These are phyloP conservation scores for Pseudogymnoascus sp. DNA, from an alignment of 2,329 filamentous ascomycete genomes.

Conservation along the genomic window DNA sequence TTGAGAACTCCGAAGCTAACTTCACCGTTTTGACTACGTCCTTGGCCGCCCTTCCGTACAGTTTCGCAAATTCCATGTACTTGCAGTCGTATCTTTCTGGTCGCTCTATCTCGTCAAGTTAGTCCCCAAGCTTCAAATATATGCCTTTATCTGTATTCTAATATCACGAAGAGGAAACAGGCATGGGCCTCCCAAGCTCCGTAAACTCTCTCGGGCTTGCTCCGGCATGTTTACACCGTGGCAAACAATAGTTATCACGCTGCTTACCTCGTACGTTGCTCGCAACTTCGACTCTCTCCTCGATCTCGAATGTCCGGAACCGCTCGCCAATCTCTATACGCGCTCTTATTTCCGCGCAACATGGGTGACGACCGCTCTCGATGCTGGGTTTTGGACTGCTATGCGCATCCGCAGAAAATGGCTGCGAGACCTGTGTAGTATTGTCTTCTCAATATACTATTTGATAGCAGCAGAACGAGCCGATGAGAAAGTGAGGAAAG, in stretches of 20 bases:
- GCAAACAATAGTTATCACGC: constrained; percentile 80
- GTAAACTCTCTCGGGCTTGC: constrained; percentile 61
- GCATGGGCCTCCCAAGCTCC: constrained; percentile 75
- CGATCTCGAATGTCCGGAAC: constrained; percentile 85
- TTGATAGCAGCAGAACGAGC: constrained; percentile 86
- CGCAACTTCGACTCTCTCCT: constrained; percentile 92
- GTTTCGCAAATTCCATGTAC: constrained; percentile 85
- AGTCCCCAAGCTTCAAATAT: constrained; percentile 18
- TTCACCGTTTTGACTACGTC: constrained; percentile 61
- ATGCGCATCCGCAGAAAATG: constrained; percentile 82
- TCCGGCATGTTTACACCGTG: constrained; percentile 70
- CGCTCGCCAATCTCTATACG: constrained; percentile 88
- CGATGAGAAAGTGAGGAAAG: constrained; percentile 91
- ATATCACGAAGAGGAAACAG: constrained; percentile 52
- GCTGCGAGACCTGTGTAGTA: constrained; percentile 71
- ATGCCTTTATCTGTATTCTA: constrained; percentile 5
- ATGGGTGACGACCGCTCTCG: constrained; percentile 89
- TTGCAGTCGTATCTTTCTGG: constrained; percentile 89
- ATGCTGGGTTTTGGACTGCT: constrained; percentile 96
- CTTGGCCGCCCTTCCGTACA: constrained; percentile 83
- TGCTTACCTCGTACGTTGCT: constrained; percentile 83
- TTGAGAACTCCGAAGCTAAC: not conserved
- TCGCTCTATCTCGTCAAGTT: constrained; percentile 72
- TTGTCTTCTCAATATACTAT: constrained; percentile 85
- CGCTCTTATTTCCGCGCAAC: constrained; percentile 90